Evolutionary conservation across 176 grass and related monocot species (phyloP), one percentile per base, ranked within the genome.

Genomic region (Alopecurus myosuroides): DNA sequence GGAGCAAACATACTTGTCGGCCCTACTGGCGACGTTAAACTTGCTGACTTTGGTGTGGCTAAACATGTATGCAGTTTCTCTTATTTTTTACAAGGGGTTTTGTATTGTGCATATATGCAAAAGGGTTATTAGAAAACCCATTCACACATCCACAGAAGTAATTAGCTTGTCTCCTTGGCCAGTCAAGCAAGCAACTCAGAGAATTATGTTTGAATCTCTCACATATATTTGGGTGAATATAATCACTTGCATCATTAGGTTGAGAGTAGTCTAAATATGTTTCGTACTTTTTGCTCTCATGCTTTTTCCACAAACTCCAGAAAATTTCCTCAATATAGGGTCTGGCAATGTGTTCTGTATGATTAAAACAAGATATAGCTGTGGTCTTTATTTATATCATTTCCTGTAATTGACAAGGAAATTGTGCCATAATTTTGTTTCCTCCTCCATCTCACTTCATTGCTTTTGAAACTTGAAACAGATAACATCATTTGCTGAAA

Each of bases 41-140:
- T 99, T 87, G 93, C 93, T 88, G 97, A 99, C 89, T 99, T 99
- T 75, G 97, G 97, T 81, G 94, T 99, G 86, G 93, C 97, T 84
- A 99, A 99, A 85, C 94, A 99, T 94, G 97, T 99, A 96, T 86
- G 91, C 29, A 67, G 40, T 76, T 19, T 76, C 13, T 64, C 30
- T 75, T 10, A 50, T 52, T 56, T 46, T 18, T 0, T 66, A 57
- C 70, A 12, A 69, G 42, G 29, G n/a, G 22, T 84, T 61, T 42
- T 81, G 1, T 66, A 55, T 77, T 58, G 28, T 82, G 60, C 46
- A 34, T 78, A 29, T 76, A 26, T 68, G n/a, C 22, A 22, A 28
- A 49, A 68, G 79, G 45, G 26, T 78, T 9, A 52, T 11, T 30
- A 83, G 26, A 64, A 75, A 45, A 48, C 15, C 42, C 36, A 45